Evolutionary conservation across 1,139 yeast genomes (phyloP).

Genomic region (Geotrichum australiense): DNA sequence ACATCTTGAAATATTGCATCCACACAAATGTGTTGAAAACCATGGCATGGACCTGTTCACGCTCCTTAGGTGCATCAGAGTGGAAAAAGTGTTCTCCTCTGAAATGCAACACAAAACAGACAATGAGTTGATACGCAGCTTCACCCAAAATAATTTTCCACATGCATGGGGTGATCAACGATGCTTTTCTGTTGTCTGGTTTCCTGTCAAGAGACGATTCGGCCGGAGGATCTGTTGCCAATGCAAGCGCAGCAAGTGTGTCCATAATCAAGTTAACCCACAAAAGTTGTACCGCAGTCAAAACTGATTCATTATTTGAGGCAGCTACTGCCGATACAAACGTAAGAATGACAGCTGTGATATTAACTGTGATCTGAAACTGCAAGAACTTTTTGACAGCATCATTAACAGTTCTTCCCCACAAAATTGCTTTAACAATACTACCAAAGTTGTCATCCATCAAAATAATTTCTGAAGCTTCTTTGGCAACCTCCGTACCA

Average conservation of each 20-base stretch:
- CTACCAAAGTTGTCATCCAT: constrained; percentile 95
- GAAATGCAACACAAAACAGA: constrained; percentile 77
- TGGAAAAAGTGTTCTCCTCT: constrained; percentile 61
- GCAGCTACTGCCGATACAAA: constrained; percentile 91
- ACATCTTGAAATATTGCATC: constrained; percentile 91
- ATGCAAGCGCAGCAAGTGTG: constrained; percentile 92
- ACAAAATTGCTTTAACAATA: constrained; percentile 94
- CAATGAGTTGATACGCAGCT: constrained; percentile 63
- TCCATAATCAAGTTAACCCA: constrained; percentile 99
- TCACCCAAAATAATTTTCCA: constrained; percentile 98
- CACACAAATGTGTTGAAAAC: constrained; percentile 96
- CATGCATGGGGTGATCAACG: constrained; percentile 83
- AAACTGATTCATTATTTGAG: constrained; percentile 68
- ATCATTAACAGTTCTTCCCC: constrained; percentile 97
- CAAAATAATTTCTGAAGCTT: constrained; percentile 68
- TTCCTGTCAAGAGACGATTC: constrained; percentile 66
- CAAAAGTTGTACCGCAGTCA: constrained; percentile 92
- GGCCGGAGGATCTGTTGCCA: constrained; percentile 96
- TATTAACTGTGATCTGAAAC: constrained; percentile 91
- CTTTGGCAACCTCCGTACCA: constrained; percentile 78
- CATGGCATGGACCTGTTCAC: constrained; percentile 65
- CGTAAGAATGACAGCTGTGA: constrained; percentile 89
- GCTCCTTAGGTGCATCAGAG: constrained; percentile 50
- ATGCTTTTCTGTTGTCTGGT: constrained; percentile 79
- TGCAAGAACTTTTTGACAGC: constrained; percentile 94